These are phyloP conservation scores for Saccharomycopsis sp. DNA, from an alignment of 805 yeast species.

Conservation along the genomic window DNA sequence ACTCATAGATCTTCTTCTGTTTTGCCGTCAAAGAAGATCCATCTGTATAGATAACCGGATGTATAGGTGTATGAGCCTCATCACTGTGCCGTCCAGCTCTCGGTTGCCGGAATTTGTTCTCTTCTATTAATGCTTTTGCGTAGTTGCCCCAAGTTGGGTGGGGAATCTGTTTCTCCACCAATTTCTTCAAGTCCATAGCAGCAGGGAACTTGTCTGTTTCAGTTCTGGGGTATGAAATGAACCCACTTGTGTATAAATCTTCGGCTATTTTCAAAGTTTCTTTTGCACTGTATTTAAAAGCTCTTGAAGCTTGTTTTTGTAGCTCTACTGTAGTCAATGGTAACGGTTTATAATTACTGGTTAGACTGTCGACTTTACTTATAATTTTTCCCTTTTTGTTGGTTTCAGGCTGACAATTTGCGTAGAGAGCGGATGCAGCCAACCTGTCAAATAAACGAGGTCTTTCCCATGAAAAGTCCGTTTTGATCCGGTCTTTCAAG, in stretches of 20 bases:
- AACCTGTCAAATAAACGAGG: conserved; percentile 68
- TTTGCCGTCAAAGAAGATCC: conserved; percentile 31
- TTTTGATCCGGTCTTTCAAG: conserved; percentile 32
- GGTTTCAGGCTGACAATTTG: conserved; percentile 47
- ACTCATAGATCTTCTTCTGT: conserved; percentile 75
- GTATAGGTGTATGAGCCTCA: conserved; percentile 97
- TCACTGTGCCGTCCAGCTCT: conserved; percentile 81
- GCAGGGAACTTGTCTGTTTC: conserved; percentile 87
- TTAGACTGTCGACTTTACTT: conserved; percentile 50
- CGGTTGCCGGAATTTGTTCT: conserved; percentile 53
- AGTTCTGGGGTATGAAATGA: conserved; percentile 92
- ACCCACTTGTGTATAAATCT: conserved; percentile 76
- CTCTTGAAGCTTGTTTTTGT: conserved; percentile 77
- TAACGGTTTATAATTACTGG: conserved; percentile 72
- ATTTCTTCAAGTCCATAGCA: conserved; percentile 58
- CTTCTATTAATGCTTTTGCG: conserved; percentile 40
- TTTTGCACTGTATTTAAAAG: conserved; percentile 74
- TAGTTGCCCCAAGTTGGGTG: conserved; percentile 66
- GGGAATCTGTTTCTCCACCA: conserved; percentile 55
- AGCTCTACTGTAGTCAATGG: conserved; percentile 93
- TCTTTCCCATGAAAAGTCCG: conserved; percentile 62
- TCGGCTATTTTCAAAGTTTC: conserved; percentile 75
- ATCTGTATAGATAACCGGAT: conserved; percentile 59
- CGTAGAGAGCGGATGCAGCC: conserved; percentile 56
- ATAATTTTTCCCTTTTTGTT: conserved; percentile 45